phyloP scores from a whole-genome alignment of 305 asterid genomes.

The Andrographis paniculata region DNA sequence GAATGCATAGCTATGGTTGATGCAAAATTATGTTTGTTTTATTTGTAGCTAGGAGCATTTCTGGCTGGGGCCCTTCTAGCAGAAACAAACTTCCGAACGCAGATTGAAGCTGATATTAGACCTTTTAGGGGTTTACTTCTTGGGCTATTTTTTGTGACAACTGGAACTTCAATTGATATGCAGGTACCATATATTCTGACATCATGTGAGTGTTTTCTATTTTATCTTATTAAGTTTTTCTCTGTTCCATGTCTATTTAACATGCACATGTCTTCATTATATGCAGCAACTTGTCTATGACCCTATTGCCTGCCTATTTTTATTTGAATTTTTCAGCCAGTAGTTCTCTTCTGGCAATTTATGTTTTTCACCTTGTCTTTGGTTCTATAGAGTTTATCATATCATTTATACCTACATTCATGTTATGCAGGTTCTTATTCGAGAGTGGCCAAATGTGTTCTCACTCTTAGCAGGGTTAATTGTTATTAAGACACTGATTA shows the following conservation, averaged over 20 bases:
- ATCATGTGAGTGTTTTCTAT: slow-evolving; percentile 1
- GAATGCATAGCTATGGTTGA: slow-evolving; percentile 13
- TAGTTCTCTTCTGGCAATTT: slow-evolving; percentile 6
- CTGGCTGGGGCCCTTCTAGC: slow-evolving; percentile 94
- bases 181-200: slow-evolving; percentile 42
- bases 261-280: slow-evolving; percentile 4
- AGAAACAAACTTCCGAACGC: slow-evolving; percentile 96
- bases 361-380: slow-evolving; percentile 2
- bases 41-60: slow-evolving; percentile 91
- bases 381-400: slow-evolving; percentile 16
- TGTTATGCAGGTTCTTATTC: slow-evolving; percentile 75
- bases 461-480: slow-evolving; percentile 92
- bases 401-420: slow-evolving; percentile 17
- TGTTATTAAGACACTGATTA: slow-evolving; percentile 81
- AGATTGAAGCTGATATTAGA: slow-evolving; percentile 98
- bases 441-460: slow-evolving; percentile 98
- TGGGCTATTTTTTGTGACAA: slow-evolving; percentile 93
- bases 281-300: neutral
- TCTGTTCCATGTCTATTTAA: no score
- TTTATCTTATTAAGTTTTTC: no score
- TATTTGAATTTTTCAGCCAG: no score
- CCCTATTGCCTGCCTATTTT: neutral
- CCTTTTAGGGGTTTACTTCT: slow-evolving; percentile 96
- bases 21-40: slow-evolving; percentile 14
- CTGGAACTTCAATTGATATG: slow-evolving; percentile 94